These are phyloP conservation scores for Pseudonectria buxi DNA, from an alignment of 2,329 filamentous ascomycete genomes.

Conservation along the genomic window DNA sequence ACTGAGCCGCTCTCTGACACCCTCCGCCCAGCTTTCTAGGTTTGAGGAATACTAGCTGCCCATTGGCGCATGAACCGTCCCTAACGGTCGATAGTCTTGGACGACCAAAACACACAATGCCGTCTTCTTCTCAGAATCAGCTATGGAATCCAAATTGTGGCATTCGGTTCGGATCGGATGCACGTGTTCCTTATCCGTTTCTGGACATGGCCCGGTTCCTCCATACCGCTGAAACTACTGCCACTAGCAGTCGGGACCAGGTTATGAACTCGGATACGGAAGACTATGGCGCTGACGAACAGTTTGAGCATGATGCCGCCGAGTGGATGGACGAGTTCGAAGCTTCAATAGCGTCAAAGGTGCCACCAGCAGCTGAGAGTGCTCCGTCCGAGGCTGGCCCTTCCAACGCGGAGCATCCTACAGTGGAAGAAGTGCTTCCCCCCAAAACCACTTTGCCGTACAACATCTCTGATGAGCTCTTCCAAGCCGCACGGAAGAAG, in stretches of 20 bases:
- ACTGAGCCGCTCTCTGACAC: constrained; percentile 17
- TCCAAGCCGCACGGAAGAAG: constrained; percentile 40
- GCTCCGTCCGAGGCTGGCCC: constrained; percentile 3
- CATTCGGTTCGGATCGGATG: constrained; percentile 24
- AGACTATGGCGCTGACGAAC: constrained; percentile 17
- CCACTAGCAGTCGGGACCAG: not conserved
- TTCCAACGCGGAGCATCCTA: constrained; percentile 1
- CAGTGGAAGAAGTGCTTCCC: constrained; percentile 6
- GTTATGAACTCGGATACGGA: constrained; percentile 3
- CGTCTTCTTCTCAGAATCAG: constrained; percentile 9
- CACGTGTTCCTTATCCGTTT: constrained; percentile 17
- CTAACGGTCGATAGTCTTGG: constrained; percentile 6
- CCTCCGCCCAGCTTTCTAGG: constrained; percentile 6
- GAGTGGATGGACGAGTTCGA: constrained; percentile 20
- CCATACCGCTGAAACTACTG: constrained; percentile 7
- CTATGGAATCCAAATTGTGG: constrained; percentile 26
- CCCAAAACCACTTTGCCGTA: constrained; percentile 24
- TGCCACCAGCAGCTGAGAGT: constrained; percentile 1
- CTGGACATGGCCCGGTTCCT: constrained; percentile 22
- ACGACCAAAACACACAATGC: constrained; percentile 12
- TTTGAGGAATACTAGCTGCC: constrained; percentile 11
- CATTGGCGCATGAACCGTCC: constrained; percentile 3
- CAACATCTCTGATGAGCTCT: constrained; percentile 24
- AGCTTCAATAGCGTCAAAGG: constrained; percentile 6
- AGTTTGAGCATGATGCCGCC: constrained; percentile 17